Percentiles rank a stretch among this genome's conserved stretches.
These are phyloP conservation scores for Musa acuminata DNA, from an alignment of 176 grass and related monocot species.

Conservation along the genomic window DNA sequence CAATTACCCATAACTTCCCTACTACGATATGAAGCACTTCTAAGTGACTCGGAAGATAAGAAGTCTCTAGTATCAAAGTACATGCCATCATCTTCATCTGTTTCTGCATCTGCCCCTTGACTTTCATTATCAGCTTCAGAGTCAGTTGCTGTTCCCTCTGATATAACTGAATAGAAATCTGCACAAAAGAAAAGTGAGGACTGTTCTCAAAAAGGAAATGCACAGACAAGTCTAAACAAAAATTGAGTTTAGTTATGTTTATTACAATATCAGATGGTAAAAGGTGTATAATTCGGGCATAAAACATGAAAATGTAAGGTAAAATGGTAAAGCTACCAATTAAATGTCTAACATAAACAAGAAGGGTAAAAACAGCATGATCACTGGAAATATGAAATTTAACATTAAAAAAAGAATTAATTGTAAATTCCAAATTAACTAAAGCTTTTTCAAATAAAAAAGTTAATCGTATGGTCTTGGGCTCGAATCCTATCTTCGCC, in stretches of 20 bases:
- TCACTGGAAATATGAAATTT: no score
- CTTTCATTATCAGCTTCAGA: constrained; percentile 85
- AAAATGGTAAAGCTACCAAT: background rate
- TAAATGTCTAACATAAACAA: background rate
- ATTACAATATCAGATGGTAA: background rate
- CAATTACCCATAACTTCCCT: constrained; percentile 49
- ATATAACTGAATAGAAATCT: constrained; percentile 98
- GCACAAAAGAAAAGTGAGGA: constrained; percentile 20
- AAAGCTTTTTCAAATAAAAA: no score
- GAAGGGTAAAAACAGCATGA: no score
- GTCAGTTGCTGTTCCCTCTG: constrained; percentile 73
- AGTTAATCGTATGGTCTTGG: no score
- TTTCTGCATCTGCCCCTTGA: constrained; percentile 68
- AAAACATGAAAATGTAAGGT: no score
- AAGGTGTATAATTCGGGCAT: background rate
- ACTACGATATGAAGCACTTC: constrained; percentile 70
- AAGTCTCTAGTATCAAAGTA: constrained; percentile 92
- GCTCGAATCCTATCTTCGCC: no score
- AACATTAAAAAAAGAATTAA: no score
- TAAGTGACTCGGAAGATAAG: constrained; percentile 57
- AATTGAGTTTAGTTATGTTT: no score
- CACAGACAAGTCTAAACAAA: background rate
- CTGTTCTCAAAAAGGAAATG: background rate
- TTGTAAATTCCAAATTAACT: no score
- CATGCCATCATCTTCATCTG: constrained; percentile 65